Conservation (phyloP, 2,329 filamentous ascomycete genomes). For the Trichoderma hamatum region DNA sequence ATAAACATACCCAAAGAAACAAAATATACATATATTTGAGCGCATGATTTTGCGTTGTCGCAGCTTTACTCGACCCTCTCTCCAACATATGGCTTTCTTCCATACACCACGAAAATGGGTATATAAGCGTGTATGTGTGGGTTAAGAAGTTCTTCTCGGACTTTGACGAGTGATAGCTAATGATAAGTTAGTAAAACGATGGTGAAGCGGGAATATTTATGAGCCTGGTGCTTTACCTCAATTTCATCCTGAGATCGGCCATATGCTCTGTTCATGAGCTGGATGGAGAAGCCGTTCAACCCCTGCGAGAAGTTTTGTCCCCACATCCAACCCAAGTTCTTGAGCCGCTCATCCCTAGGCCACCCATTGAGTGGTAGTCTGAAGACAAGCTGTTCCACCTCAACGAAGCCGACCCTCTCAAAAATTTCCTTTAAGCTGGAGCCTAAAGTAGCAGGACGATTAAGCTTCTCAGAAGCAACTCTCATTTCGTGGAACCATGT, state of each 20-base stretch:
- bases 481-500: slow-evolving; percentile 47
- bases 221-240: slow-evolving; percentile 44
- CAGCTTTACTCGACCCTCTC: slow-evolving; percentile 32
- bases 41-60: not conserved
- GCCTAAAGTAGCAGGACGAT: slow-evolving; percentile 44
- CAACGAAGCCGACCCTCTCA: slow-evolving; percentile 56
- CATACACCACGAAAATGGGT: slow-evolving; percentile 54
- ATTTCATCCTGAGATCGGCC: slow-evolving; percentile 50
- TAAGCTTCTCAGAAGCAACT: slow-evolving; percentile 42
- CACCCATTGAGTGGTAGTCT: slow-evolving; percentile 59
- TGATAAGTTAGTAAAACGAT: not conserved
- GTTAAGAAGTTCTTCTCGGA: slow-evolving; percentile 52
- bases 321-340: slow-evolving; percentile 50
- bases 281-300: slow-evolving; percentile 49
- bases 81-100: slow-evolving; percentile 50
- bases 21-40: not conserved
- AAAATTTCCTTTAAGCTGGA: slow-evolving; percentile 43
- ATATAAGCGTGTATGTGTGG: slow-evolving; percentile 52
- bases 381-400: slow-evolving; percentile 55
- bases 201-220: not conserved
- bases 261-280: slow-evolving; percentile 46
- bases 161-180: slow-evolving; percentile 54
- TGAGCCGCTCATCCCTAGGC: slow-evolving; percentile 51
- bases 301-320: slow-evolving; percentile 48
- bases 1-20: not conserved